Evolutionary conservation across 2,329 filamentous ascomycete species (phyloP).

Genomic region (Phialophora chinensis): DNA sequence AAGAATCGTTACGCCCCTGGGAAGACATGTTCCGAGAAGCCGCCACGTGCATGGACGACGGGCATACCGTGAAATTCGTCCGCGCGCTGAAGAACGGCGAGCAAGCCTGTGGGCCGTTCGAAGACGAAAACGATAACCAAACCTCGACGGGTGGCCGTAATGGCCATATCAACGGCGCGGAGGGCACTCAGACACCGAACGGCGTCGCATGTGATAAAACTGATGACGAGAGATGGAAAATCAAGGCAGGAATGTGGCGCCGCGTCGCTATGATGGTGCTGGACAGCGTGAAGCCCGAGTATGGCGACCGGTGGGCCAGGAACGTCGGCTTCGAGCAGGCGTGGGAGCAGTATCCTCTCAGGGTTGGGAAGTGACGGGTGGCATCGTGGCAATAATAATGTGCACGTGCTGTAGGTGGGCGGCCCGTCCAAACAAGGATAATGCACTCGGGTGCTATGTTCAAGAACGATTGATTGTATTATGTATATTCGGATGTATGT

Average conservation of each 20-base stretch:
- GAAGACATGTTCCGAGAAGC: constrained; percentile 2
- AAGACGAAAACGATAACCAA: not conserved
- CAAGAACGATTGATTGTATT: not conserved
- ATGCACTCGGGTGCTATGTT: not conserved
- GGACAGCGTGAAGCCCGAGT: constrained; percentile 7
- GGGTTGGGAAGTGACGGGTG: not conserved
- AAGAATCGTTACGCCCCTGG: not conserved
- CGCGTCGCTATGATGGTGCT: constrained; percentile 16
- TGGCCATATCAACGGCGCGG: not conserved
- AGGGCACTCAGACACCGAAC: not conserved
- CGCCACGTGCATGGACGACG: constrained; percentile 6
- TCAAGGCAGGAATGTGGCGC: constrained; percentile 14
- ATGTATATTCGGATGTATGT: not conserved
- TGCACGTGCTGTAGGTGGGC: not conserved
- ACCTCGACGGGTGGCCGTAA: not conserved
- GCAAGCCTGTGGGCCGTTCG: not conserved
- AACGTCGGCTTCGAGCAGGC: constrained; percentile 11
- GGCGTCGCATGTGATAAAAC: too few relatives aligned
- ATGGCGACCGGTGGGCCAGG: constrained; percentile 9
- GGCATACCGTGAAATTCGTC: constrained; percentile 17
- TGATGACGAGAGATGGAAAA: constrained; percentile 4
- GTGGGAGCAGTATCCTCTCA: not conserved
- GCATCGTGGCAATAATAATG: not conserved
- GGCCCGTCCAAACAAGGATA: too few relatives aligned
- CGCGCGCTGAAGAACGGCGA: constrained; percentile 16